These are phyloP conservation scores for Fragosphaeria purpurea DNA, from an alignment of 2,329 filamentous ascomycete species.

Conservation along the genomic window DNA sequence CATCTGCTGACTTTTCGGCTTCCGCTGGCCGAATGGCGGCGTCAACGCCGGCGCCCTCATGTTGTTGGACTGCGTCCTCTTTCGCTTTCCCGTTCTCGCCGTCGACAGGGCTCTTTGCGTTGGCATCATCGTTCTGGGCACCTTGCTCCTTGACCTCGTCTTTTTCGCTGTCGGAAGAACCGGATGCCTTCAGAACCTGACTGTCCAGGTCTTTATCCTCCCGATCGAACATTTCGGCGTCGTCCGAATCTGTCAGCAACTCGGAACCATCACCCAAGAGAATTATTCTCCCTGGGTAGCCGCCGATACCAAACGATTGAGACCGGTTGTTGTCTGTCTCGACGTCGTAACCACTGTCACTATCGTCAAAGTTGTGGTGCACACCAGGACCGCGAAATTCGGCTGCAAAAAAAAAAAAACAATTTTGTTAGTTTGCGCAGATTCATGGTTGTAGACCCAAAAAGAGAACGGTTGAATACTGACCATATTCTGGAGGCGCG, in stretches of 20 bases:
- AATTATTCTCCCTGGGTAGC: slow-evolving; percentile 79
- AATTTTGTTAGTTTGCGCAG: no score
- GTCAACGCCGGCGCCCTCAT: no score
- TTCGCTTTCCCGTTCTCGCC: background rate
- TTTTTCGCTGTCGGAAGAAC: slow-evolving; percentile 9
- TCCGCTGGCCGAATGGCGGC: slow-evolving; percentile 5
- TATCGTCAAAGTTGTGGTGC: slow-evolving; percentile 75
- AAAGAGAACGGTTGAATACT: slow-evolving; percentile 30
- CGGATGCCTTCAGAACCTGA: slow-evolving; percentile 62
- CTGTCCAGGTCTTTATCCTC: slow-evolving; percentile 80
- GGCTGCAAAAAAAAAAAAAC: slow-evolving; percentile 41
- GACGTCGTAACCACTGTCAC: slow-evolving; percentile 65
- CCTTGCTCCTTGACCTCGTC: slow-evolving; percentile 3
- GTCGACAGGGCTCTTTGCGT: background rate
- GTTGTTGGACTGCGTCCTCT: background rate
- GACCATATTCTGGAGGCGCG: slow-evolving; percentile 98
- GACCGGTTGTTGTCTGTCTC: slow-evolving; percentile 56
- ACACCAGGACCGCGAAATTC: slow-evolving; percentile 77
- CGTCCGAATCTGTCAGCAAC: slow-evolving; percentile 77
- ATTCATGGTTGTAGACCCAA: no score
- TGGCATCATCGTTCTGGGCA: background rate
- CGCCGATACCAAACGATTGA: slow-evolving; percentile 55
- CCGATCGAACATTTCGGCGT: slow-evolving; percentile 90
- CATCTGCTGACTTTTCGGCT: slow-evolving; percentile 1
- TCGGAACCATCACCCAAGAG: slow-evolving; percentile 92